Evolutionary conservation across 768 basidiomycete genomes (phyloP), one percentile per base, ranked within the genome.

Genomic region (Russula virescens): DNA sequence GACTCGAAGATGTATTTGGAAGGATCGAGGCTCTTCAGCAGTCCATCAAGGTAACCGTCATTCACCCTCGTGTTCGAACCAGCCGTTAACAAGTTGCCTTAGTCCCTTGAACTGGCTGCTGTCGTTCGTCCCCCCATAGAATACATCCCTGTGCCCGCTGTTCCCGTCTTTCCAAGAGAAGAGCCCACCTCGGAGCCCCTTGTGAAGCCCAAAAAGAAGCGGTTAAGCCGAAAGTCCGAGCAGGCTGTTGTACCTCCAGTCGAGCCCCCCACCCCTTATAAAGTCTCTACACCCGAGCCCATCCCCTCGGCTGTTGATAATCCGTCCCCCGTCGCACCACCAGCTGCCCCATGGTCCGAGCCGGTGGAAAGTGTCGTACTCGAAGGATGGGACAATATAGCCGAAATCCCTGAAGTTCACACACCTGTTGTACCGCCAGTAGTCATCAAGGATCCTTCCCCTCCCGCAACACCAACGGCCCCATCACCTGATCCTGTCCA

Each of bases 1-100:
- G 5, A 6, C 47, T 63, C 14, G 46, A 43, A 9, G 52, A 34
- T 10, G 8, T 59, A 14, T 25, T n/a, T 23, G 13, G 3, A 21
- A 59, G n/a, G 47, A 45, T 63, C 2, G 52, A 59, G 1, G 47
- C n/a, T 8, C 38, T 64, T 55, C 52, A 64, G 6, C 19, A 45
- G n/a, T 54, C 63, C 19, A 23, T 55, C 42, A 31, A 31, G 58
- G 63, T 64, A 45, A 34, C 7, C 3, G 13, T 21, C 43, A 10
- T 45, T 26, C 13, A 19, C 16, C 3, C 19, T 3, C 10, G 10
- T 10, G 13, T 55, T 38, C 31, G 23, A 28, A 6, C 25, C 25
- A 13, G 53, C 11, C 1, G 28, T 45, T 60, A 31, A 64, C 11
- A 2, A 23, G n/a, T 18, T 47, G 19, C 23, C 16, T 26, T 43